Evolutionary conservation across 345 rosid species (phyloP), one percentile per base, ranked within the genome.

Genomic region (Heritiera fomes): DNA sequence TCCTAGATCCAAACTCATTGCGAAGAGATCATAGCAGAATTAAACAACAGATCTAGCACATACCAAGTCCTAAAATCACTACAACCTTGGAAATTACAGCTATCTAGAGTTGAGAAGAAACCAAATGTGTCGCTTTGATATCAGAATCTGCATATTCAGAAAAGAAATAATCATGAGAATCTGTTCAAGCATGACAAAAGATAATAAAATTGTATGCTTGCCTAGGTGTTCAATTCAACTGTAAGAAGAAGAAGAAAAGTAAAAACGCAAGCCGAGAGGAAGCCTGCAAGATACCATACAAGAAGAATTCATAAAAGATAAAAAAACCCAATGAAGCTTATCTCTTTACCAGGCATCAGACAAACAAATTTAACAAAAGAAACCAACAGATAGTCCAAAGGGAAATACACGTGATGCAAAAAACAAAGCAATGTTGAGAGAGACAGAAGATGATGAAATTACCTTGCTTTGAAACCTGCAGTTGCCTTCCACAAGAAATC

Each of bases 391-490:
- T 65, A 63, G 20, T 76, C 62, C 79, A 20, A 61, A 75, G 40
- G 52, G 12, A 58, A 75, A 59, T 2, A 41, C 30, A 32, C 11
- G n/a, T 18, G 17, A 34, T 66, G 12, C 11, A 14, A 53, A 72
- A 8, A 9, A 13, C 3, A 3, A 53, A 38, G 12, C 0, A 53
- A 46, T 5, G 34, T 13, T 34, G 64, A 58, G 78, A 64, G 45
- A 28, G 72, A 47, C 11, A 50, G 38, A 49, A 64, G 72, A 61
- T 13, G 20, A 10, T 53, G 53, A 9, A 78, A 46, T 45, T 61
- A 56, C 75, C 3, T 77, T 75, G 46, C 70, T 56, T 56, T 56
- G 75, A 45, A 34, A 68, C 38, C 63, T 53, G 79, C 60, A 76
- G 28, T 59, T 45, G n/a, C 20, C 55, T 8, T 43, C 40, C 12